Conservation (phyloP, 2,329 filamentous ascomycete species). For the Exophiala dermatitidis region DNA sequence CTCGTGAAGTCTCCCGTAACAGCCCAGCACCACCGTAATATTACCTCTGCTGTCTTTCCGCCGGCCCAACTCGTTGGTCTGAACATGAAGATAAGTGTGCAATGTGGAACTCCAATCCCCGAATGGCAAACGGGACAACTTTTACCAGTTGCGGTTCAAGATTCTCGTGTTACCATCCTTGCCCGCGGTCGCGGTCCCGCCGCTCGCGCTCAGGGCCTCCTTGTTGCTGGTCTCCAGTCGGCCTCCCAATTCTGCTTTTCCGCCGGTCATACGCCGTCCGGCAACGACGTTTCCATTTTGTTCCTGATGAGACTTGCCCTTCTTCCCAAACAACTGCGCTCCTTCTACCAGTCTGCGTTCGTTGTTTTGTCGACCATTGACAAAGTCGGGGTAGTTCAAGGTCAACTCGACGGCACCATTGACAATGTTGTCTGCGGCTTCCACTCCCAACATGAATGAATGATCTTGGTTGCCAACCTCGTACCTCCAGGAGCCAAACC, state of each 20-base stretch:
- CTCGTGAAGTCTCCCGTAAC: too few relatives aligned
- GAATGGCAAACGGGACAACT: neutral
- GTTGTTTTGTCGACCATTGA: constrained; percentile 63
- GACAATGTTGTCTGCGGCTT: constrained; percentile 84
- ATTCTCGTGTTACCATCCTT: constrained; percentile 16
- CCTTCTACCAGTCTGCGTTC: constrained; percentile 58
- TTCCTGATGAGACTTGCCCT: constrained; percentile 11
- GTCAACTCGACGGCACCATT: constrained; percentile 86
- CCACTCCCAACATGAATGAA: constrained; percentile 94
- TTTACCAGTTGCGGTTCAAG: constrained; percentile 13
- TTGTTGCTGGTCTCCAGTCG: constrained; percentile 19
- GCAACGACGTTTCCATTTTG: constrained; percentile 18
- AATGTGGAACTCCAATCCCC: neutral
- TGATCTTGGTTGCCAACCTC: constrained; percentile 97
- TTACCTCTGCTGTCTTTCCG: neutral
- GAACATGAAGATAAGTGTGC: neutral
- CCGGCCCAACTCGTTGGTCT: neutral
- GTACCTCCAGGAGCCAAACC: constrained; percentile 97
- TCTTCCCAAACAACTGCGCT: constrained; percentile 51
- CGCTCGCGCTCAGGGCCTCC: constrained; percentile 11
- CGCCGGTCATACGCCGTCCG: constrained; percentile 25
- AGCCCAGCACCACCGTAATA: too few relatives aligned
- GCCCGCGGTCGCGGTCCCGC: constrained; percentile 11
- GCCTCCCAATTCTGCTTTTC: constrained; percentile 24
- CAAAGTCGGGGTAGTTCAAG: constrained; percentile 93